Evolutionary conservation across 768 basidiomycete species (phyloP).

Genomic region (Xerocomus spinulosus): DNA sequence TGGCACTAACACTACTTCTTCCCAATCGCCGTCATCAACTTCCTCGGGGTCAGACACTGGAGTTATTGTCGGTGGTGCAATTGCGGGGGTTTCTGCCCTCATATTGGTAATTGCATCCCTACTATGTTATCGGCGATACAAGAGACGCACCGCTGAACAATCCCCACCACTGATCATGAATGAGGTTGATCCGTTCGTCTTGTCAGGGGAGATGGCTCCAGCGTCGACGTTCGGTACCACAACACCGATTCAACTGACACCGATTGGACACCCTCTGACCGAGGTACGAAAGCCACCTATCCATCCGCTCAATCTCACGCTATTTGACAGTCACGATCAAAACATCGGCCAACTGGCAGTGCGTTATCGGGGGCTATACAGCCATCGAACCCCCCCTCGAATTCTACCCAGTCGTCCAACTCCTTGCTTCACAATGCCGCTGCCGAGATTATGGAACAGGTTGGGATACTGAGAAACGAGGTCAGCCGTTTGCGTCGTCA

Average conservation of each 20-base stretch:
- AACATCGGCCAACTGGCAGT: no score
- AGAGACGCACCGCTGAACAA: background rate
- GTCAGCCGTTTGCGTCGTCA: constrained; percentile 8
- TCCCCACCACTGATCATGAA: background rate
- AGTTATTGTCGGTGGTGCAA: constrained; percentile 4
- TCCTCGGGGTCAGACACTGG: background rate
- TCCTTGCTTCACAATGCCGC: background rate
- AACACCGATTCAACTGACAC: background rate
- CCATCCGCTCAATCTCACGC: no score
- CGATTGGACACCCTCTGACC: background rate
- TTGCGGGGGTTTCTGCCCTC: background rate
- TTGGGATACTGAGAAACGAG: constrained; percentile 10
- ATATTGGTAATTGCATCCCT: background rate
- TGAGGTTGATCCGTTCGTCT: background rate
- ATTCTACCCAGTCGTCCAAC: background rate
- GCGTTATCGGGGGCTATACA: no score
- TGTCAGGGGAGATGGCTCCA: background rate
- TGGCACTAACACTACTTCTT: background rate
- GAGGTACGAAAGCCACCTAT: no score
- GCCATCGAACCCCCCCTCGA: no score
- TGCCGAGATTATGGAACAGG: background rate
- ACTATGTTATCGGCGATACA: constrained; percentile 2
- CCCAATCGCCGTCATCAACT: no score
- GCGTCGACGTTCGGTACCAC: background rate
- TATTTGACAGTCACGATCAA: no score